Evolutionary conservation across 2,329 filamentous ascomycete species (phyloP), one percentile per base, ranked within the genome.

Genomic region (Colletotrichum tropicale): DNA sequence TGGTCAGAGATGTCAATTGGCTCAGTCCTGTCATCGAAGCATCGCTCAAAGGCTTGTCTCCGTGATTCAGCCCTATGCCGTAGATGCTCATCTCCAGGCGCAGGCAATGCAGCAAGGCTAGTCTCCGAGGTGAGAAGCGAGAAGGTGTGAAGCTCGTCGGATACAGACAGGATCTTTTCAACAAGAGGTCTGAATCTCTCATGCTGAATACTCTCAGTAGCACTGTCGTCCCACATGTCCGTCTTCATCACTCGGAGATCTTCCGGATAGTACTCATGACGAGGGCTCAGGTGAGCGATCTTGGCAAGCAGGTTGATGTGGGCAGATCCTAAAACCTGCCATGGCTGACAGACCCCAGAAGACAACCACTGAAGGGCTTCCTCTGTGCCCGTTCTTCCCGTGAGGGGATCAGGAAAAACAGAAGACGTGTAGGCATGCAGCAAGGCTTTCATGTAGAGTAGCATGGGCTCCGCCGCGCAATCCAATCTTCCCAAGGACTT

Each of bases 381-480:
- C 78, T 94, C 92, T 0, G 87, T 88, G 0, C 93, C 93, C 0
- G 91, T 94, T 0, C 87, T 85, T 0, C 86, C 83, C 0, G 92
- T 94, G 0, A 94, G 84, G 0, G 85, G 82, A 78, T 94, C 93
- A 0, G 90, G 88, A 0, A 94, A 43, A 0, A 88, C 78, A 36
- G 88, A 90, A 0, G 92, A 92, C 0, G 93, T 94, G 6, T 88
- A 82, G 0, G 92, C 93, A 79, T 94, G 93, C 1, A 92, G 80
- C 6, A 88, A 81, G 0, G 91, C 91, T 78, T 92, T 93, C 2
- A 84, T 84, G 71, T 92, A 92, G 0, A 91, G 82, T 0, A 92
- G 81, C 0, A 80, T 80, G 0, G 90, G 90, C 61, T 94, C 92
- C 0, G 89, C 83, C 0, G 92, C 85, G 48, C 91, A 93, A 4